A percentile compares a stretch with the other conserved stretches of the same genome.
Conservation (phyloP, 768 basidiomycete genomes). For the Lepiota venenata region DNA sequence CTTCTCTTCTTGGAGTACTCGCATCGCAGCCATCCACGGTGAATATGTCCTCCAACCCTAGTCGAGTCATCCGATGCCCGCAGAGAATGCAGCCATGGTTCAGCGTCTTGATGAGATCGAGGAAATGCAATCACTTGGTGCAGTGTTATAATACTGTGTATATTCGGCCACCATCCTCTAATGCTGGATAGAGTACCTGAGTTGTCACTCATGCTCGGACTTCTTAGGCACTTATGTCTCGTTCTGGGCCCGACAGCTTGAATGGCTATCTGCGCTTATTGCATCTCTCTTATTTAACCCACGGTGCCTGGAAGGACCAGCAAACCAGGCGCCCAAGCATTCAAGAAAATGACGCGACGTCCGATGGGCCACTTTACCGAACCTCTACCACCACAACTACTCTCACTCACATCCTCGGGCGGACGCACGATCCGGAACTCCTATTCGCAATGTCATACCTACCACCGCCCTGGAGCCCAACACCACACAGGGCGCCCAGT, state of each 20-base stretch:
- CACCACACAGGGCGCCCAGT: conserved; percentile 18
- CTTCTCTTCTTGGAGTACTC: too few relatives aligned
- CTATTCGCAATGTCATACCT: conserved; percentile 74
- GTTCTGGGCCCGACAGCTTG: conserved; percentile 35
- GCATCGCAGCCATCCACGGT: conserved; percentile 39
- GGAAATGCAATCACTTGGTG: conserved; percentile 75
- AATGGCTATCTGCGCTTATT: conserved; percentile 72
- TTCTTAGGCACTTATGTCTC: conserved; percentile 79
- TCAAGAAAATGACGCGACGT: conserved; percentile 60
- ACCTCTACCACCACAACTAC: conserved; percentile 58
- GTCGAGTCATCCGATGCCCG: conserved; percentile 38
- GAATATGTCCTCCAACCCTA: conserved; percentile 58
- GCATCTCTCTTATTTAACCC: too few relatives aligned
- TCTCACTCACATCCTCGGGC: conserved; percentile 65
- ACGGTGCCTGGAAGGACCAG: too few relatives aligned
- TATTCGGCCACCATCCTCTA: neutral
- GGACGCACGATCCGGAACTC: conserved; percentile 78
- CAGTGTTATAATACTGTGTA: conserved; percentile 18
- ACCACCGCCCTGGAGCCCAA: conserved; percentile 49
- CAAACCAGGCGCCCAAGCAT: too few relatives aligned
- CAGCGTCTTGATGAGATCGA: conserved; percentile 55
- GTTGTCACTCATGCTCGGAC: conserved; percentile 72
- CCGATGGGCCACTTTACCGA: conserved; percentile 72
- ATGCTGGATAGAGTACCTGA: conserved; percentile 52
- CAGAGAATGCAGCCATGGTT: conserved; percentile 73